A percentile compares a stretch with the other conserved stretches of the same genome.
These are phyloP conservation scores for Ochromonas danica DNA, from an alignment of 108 stramenopile species.

Conservation along the genomic window DNA sequence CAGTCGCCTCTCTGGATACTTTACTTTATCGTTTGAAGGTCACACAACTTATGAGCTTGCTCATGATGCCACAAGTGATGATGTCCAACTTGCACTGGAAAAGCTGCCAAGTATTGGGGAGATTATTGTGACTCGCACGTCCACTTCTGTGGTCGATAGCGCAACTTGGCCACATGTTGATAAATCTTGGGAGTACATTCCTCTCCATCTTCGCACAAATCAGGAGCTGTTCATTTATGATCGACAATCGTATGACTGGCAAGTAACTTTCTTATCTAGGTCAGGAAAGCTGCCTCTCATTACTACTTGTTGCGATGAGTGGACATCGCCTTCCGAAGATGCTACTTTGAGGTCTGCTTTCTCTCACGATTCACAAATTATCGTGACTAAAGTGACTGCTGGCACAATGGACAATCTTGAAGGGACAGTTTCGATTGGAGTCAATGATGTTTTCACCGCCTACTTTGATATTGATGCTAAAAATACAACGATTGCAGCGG, in stretches of 20 bases:
- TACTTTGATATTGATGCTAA: neutral
- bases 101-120: constrained; percentile 30
- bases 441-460: neutral
- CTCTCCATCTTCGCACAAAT: neutral
- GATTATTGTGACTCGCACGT: neutral
- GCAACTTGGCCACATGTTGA: neutral
- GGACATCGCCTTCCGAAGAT: neutral
- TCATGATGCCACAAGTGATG: constrained; percentile 3
- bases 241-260: constrained; percentile 3
- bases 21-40: constrained; percentile 10
- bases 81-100: neutral
- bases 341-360: neutral
- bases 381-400: neutral
- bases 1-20: neutral
- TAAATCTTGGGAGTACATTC: neutral
- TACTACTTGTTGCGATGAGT: constrained; percentile 35
- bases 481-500: neutral
- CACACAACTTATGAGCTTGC: neutral
- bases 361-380: constrained; percentile 23
- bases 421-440: neutral
- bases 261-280: constrained; percentile 12
- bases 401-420: neutral
- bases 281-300: constrained; percentile 4
- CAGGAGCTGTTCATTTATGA: neutral
- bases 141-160: neutral